Conservation (phyloP, 768 basidiomycete genomes). For the Suillus decipiens region DNA sequence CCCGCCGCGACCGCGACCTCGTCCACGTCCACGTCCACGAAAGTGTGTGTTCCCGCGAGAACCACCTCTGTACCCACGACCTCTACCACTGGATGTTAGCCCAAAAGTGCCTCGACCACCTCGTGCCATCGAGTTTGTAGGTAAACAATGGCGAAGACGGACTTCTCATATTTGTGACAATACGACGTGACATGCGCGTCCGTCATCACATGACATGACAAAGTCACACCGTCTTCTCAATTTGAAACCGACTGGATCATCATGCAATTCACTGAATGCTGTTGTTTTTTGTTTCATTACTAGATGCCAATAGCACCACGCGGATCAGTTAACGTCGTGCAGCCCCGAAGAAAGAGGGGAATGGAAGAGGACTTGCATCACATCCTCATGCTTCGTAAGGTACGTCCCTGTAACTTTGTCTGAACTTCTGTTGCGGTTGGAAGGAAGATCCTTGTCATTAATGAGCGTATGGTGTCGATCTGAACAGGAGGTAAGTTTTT, state of each 20-base stretch:
- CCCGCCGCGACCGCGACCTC: conserved; percentile 44
- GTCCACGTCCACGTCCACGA: conserved; percentile 49
- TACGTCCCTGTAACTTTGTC: neutral
- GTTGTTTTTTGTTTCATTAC: too few species aligned
- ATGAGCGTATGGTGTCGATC: neutral
- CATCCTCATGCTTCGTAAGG: too few species aligned
- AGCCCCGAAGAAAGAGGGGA: too few species aligned
- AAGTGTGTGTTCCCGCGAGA: conserved; percentile 35
- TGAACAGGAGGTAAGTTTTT: too few species aligned
- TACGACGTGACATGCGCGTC: conserved; percentile 7
- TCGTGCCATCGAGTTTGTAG: conserved; percentile 37
- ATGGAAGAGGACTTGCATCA: neutral
- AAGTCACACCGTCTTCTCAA: too few species aligned
- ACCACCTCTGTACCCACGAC: conserved; percentile 41
- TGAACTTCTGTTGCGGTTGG: neutral
- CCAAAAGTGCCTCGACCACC: conserved; percentile 57
- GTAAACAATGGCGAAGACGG: conserved; percentile 5
- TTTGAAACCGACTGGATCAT: too few species aligned
- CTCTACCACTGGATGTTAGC: conserved; percentile 47
- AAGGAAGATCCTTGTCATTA: too few species aligned
- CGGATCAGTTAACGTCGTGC: too few species aligned
- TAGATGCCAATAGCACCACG: too few species aligned
- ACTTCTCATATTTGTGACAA: neutral
- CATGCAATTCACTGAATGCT: too few species aligned
- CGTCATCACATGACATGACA: conserved; percentile 2